A percentile compares a stretch with the other conserved stretches of the same genome.
Conservation (phyloP, 2,329 filamentous ascomycete species). For the Fusarium papillatum region DNA sequence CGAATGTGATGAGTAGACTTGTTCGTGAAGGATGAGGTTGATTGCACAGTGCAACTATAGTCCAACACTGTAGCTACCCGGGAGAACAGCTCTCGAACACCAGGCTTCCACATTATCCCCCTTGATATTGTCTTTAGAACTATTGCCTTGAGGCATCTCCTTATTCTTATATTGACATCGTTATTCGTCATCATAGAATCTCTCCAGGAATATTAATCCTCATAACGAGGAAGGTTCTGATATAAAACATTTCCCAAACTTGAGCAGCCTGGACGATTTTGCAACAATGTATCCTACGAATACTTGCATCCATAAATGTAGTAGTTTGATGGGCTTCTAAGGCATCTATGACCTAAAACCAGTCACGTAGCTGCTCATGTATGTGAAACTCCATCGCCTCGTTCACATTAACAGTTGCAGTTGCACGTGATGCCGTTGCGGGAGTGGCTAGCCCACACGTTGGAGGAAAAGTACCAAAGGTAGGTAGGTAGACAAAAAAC, state of each 20-base stretch:
- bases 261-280: not conserved
- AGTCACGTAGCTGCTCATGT: not conserved
- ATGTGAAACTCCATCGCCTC: not conserved
- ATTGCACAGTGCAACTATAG: not conserved
- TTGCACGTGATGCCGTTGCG: not conserved
- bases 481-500: not conserved
- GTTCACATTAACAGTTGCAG: not conserved
- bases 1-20: not conserved
- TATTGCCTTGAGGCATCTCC: not conserved
- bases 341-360: not conserved
- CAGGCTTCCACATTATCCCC: not conserved
- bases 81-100: not conserved
- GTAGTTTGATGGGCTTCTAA: not conserved
- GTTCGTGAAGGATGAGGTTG: not conserved
- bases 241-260: not conserved
- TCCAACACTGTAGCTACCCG: not conserved
- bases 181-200: not conserved
- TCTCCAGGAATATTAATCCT: not conserved
- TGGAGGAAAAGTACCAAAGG: not conserved
- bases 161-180: too few species aligned
- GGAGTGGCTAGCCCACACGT: not conserved
- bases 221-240: not conserved
- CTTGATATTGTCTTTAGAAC: not conserved
- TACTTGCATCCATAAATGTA: not conserved
- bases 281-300: not conserved